Evolutionary conservation across 768 basidiomycete genomes (phyloP).

Genomic region (Pleurotus pulmonarius): DNA sequence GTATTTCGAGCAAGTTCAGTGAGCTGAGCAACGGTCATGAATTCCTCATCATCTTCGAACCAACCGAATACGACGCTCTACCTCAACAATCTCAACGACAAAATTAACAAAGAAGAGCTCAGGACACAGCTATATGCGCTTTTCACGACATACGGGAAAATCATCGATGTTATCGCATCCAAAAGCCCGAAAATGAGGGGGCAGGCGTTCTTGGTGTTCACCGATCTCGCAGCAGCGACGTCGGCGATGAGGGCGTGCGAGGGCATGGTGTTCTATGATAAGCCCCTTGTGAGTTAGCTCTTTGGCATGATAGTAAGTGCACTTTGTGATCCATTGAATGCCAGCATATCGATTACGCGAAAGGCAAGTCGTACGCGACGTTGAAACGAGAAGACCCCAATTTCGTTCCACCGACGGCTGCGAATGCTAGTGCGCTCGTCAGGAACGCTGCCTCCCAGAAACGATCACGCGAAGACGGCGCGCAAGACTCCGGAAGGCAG

Average conservation of each 20-base stretch:
- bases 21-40: too few relatives aligned
- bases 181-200: constrained; percentile 85
- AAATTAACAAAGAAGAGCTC: constrained; percentile 89
- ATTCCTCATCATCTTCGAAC: constrained; percentile 36
- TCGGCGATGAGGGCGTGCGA: constrained; percentile 91
- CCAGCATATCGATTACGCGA: constrained; percentile 91
- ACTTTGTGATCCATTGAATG: constrained; percentile 7
- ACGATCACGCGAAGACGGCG: constrained; percentile 64
- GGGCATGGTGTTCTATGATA: constrained; percentile 91
- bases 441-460: constrained; percentile 43
- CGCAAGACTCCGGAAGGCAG: constrained; percentile 47
- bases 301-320: background rate
- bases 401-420: constrained; percentile 71
- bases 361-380: constrained; percentile 84
- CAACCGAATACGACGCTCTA: constrained; percentile 89
- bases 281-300: constrained; percentile 73
- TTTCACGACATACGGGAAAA: constrained; percentile 90
- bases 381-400: constrained; percentile 73
- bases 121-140: constrained; percentile 78
- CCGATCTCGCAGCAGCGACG: constrained; percentile 86
- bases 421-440: constrained; percentile 49
- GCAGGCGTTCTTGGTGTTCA: constrained; percentile 95
- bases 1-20: too few relatives aligned
- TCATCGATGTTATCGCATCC: constrained; percentile 90
- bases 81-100: constrained; percentile 90